Evolutionary conservation across 306 rosid species (phyloP), one percentile per base, ranked within the genome.

Genomic region (Trifolium dubium): DNA sequence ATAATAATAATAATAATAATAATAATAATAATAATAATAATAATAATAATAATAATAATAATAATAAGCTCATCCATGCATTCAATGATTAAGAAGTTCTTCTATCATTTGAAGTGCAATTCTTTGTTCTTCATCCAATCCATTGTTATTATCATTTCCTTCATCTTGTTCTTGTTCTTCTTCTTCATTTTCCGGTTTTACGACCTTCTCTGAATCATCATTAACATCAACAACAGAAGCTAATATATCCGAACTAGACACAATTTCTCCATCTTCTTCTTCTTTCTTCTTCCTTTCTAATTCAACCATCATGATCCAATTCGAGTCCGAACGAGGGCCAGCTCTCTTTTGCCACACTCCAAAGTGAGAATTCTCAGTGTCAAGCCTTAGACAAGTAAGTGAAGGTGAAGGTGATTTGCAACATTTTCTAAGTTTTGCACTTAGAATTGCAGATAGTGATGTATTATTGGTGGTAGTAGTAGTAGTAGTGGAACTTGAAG

Each of bases 301-400:
- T 82, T 89, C 85, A 19, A 88, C 89, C 93, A 85, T 92, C 97
- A 88, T 92, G 74, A 92, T 81, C 97, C 97, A 92, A 11, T 75
- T 92, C 10, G 97, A 85, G 19, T 83, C 86, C 0, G 92, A 81
- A 32, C 80, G 82, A 28, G 85, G 71, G 0, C 97, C 97, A 0
- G 87, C 86, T 10, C 88, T 44, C 30, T 88, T 89, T 50, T 92
- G 97, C 97, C 97, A 92, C 31, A 92, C 92, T 5, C 97, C 93
- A 19, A 92, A 80, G 76, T 84, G 89, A 34, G 92, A 92, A 58
- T 85, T 92, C 82, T 89, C 83, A 1, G 93, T 85, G 87, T 92
- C 97, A 28, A 92, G 96, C 77, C 96, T 86, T 4, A 92, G 74
- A 72, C 97, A 92, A 5, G 97, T 92, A 41, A 92, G 86, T 5